These are phyloP conservation scores for Mimosa pudica DNA, from an alignment of 306 rosid genomes.

Conservation along the genomic window DNA sequence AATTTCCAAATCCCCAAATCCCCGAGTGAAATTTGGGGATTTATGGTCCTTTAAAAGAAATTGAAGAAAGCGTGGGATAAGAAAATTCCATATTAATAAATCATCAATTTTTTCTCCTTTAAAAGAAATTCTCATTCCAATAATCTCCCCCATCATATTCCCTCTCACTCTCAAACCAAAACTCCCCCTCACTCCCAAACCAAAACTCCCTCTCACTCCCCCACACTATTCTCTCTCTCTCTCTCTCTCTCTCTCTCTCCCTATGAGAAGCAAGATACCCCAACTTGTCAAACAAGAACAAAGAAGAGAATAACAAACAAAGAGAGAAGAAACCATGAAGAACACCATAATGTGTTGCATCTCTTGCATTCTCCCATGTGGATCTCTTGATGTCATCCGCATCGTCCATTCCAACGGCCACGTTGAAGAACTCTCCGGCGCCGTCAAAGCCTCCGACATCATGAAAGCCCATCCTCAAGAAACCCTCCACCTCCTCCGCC, in stretches of 20 bases:
- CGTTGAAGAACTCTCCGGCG: slow-evolving; percentile 78
- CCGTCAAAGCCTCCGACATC: slow-evolving; percentile 69
- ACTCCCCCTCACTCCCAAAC: too few relatives aligned
- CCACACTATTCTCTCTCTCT: too few relatives aligned
- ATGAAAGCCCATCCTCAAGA: slow-evolving; percentile 76
- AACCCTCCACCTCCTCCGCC: slow-evolving; percentile 64
- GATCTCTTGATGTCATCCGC: slow-evolving; percentile 76
- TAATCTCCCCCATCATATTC: background rate
- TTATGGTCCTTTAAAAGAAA: too few relatives aligned
- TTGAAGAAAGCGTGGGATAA: background rate
- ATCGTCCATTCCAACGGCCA: slow-evolving; percentile 77
- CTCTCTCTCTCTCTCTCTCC: background rate
- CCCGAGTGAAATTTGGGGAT: too few relatives aligned
- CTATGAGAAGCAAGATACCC: slow-evolving; percentile 32
- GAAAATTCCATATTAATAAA: background rate
- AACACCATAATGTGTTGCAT: slow-evolving; percentile 71
- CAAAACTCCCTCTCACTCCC: background rate
- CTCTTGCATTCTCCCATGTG: slow-evolving; percentile 92
- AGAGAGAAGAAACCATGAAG: slow-evolving; percentile 41
- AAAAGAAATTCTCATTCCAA: background rate
- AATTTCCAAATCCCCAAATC: too few relatives aligned
- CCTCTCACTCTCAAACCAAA: background rate
- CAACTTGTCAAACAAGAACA: slow-evolving; percentile 7
- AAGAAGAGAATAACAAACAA: background rate
- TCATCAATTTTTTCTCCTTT: background rate